Evolutionary conservation across 2,329 filamentous ascomycete species (phyloP).

Genomic region (Dothidotthia symphoricarpi): DNA sequence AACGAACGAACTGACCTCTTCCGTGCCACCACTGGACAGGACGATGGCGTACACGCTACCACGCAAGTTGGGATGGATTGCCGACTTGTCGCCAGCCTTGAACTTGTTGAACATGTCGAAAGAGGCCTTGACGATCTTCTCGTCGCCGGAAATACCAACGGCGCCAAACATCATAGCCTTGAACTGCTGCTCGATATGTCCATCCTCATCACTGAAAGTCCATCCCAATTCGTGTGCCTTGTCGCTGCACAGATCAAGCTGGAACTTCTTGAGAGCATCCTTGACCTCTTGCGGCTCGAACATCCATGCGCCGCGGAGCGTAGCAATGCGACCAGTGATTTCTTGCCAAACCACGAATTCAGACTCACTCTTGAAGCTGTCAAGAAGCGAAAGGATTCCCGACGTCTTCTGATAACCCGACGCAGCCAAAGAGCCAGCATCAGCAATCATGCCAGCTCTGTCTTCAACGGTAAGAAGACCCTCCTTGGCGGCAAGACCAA

Average conservation of each 20-base stretch:
- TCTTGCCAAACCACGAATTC: conserved; percentile 97
- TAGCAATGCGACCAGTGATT: conserved; percentile 73
- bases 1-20: conserved; percentile 59
- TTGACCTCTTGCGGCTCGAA: conserved; percentile 75
- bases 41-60: conserved; percentile 83
- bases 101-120: conserved; percentile 91
- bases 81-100: conserved; percentile 71
- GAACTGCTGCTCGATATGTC: conserved; percentile 90
- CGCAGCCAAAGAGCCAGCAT: conserved; percentile 83
- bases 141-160: conserved; percentile 77
- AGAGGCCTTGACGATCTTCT: conserved; percentile 72
- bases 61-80: conserved; percentile 89
- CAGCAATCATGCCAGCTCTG: conserved; percentile 85
- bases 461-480: conserved; percentile 84
- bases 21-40: conserved; percentile 77
- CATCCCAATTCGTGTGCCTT: conserved; percentile 88
- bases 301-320: conserved; percentile 82
- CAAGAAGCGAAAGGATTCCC: conserved; percentile 78
- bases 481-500: conserved; percentile 79
- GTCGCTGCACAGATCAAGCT: conserved; percentile 70
- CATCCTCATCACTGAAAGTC: conserved; percentile 80
- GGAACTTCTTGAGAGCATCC: conserved; percentile 79
- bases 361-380: conserved; percentile 75
- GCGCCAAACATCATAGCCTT: conserved; percentile 86
- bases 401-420: conserved; percentile 95